Percentiles rank a stretch among this genome's conserved stretches.
Conservation (phyloP, 2,329 filamentous ascomycete genomes). For the Emericellopsis cladophorae region DNA sequence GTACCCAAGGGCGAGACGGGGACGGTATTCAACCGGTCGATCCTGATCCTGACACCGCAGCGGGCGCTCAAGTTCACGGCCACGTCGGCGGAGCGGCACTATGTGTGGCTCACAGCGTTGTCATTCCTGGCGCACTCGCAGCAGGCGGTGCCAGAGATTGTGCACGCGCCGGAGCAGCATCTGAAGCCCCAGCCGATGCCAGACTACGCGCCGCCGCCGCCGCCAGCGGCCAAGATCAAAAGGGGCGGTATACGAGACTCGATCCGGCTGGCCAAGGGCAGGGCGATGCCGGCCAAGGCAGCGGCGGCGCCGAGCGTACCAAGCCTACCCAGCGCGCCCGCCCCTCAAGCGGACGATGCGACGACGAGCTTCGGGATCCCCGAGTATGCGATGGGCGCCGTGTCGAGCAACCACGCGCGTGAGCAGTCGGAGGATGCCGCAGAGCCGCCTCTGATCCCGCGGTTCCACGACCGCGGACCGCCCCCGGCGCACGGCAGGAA, state of each 20-base stretch:
- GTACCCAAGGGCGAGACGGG: constrained; percentile 54
- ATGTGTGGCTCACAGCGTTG: constrained; percentile 85
- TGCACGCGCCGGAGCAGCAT: constrained; percentile 35
- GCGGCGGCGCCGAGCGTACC: constrained; percentile 11
- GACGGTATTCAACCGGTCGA: constrained; percentile 76
- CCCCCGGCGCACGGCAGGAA: constrained; percentile 59
- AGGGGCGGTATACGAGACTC: constrained; percentile 66
- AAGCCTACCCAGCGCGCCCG: constrained; percentile 19
- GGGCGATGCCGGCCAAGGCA: constrained; percentile 24
- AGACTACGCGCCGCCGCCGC: constrained; percentile 35
- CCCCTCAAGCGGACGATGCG: constrained; percentile 21
- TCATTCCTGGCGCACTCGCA: constrained; percentile 90
- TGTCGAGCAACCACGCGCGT: constrained; percentile 23
- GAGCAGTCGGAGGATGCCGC: constrained; percentile 47
- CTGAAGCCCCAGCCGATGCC: constrained; percentile 26
- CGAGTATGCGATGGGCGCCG: constrained; percentile 23
- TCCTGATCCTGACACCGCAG: constrained; percentile 86
- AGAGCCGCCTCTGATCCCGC: constrained; percentile 59
- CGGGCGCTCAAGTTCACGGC: constrained; percentile 94
- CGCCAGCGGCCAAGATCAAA: constrained; percentile 33
- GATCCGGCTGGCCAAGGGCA: constrained; percentile 76
- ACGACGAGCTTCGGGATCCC: constrained; percentile 20
- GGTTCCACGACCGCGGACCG: constrained; percentile 42
- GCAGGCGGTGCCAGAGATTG: constrained; percentile 65
- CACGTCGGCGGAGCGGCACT: constrained; percentile 70